phyloP scores from a whole-genome alignment of 306 rosid genomes.

The Rubus idaeus region DNA sequence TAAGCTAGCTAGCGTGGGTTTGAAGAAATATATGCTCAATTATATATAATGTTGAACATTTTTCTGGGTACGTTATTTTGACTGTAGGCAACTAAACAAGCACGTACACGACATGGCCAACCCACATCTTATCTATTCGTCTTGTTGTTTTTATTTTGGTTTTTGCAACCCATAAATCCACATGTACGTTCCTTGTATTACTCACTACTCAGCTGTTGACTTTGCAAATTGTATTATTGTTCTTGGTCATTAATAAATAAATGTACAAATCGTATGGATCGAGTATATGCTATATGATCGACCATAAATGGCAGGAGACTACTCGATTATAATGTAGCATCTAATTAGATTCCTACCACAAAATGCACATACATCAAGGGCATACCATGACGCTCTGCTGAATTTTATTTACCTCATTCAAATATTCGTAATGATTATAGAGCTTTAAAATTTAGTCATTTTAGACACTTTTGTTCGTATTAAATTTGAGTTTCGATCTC shows the following conservation, averaged over 20 bases:
- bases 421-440: too few species aligned
- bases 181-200: constrained; percentile 6
- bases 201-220: background rate
- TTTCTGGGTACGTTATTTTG: background rate
- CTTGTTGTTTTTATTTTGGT: background rate
- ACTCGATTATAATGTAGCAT: background rate
- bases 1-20: background rate
- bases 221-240: background rate
- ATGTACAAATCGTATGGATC: background rate
- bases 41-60: background rate
- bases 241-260: background rate
- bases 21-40: constrained; percentile 7
- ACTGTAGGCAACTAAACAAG: constrained; percentile 1
- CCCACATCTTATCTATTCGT: background rate
- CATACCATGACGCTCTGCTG: too few species aligned
- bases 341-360: too few species aligned
- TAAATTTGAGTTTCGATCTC: too few species aligned
- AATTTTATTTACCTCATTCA: too few species aligned
- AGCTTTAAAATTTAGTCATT: too few species aligned
- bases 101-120: constrained; percentile 5
- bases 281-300: background rate
- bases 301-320: background rate
- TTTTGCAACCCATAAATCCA: background rate
- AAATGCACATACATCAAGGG: too few species aligned
- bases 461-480: too few species aligned